These are phyloP conservation scores for Lyophyllum decastes DNA, from an alignment of 768 basidiomycete genomes.

Conservation along the genomic window DNA sequence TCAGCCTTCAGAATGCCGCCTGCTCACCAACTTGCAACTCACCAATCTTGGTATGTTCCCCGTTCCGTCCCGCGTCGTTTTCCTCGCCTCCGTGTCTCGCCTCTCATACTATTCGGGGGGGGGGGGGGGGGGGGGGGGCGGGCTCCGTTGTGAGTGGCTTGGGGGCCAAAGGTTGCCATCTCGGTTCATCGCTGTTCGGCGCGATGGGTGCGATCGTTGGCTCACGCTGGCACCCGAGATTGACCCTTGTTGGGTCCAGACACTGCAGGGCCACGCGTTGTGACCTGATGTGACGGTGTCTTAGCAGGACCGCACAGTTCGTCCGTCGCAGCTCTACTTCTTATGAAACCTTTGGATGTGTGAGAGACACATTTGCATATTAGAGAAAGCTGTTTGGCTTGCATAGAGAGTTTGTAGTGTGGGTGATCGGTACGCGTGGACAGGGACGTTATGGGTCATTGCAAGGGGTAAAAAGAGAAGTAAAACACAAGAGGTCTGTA, in stretches of 20 bases:
- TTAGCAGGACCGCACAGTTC: too few species aligned
- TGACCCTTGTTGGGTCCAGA: too few species aligned
- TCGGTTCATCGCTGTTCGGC: too few species aligned
- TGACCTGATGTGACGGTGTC: too few species aligned
- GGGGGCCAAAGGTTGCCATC: too few species aligned
- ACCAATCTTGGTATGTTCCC: neutral
- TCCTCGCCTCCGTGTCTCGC: neutral
- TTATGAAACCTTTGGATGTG: neutral
- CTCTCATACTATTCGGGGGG: neutral
- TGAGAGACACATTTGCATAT: neutral
- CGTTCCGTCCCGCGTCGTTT: neutral
- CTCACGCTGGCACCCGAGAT: too few species aligned
- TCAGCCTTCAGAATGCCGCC: neutral
- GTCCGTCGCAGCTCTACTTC: too few species aligned
- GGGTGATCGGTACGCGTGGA: constrained; percentile 5
- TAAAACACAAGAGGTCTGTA: constrained; percentile 10
- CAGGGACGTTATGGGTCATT: constrained; percentile 4
- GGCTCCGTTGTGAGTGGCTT: too few species aligned
- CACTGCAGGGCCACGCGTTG: too few species aligned
- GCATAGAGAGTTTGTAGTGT: constrained; percentile 2
- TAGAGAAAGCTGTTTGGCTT: neutral
- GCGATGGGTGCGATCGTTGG: too few species aligned
- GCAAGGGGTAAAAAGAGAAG: constrained; percentile 8
- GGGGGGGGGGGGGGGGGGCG: too few species aligned
- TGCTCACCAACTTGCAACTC: neutral